Conservation (phyloP, 208 protist species). For the Crithidia bombi region DNA sequence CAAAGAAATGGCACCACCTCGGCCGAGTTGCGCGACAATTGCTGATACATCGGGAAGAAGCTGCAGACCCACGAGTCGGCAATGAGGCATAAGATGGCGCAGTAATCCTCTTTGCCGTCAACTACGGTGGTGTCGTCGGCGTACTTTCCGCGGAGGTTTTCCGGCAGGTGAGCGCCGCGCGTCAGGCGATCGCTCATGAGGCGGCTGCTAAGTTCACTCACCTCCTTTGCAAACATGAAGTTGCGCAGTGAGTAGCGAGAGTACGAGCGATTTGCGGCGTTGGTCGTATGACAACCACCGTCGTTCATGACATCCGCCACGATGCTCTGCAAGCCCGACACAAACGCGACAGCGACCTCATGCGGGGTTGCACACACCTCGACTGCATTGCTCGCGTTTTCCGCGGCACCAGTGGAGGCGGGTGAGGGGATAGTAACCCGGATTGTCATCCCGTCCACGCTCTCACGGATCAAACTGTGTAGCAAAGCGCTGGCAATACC, state of each 20-base stretch:
- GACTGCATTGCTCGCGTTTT: background rate
- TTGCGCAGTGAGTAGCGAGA: constrained; percentile 30
- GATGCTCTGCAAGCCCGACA: constrained; percentile 35
- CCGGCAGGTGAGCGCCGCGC: constrained; percentile 25
- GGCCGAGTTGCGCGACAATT: constrained; percentile 22
- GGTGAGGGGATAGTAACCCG: background rate
- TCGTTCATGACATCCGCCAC: constrained; percentile 35
- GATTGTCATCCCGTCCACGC: constrained; percentile 15
- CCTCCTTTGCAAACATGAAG: constrained; percentile 21
- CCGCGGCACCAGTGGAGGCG: background rate
- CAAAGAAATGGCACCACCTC: constrained; percentile 45
- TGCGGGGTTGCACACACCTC: constrained; percentile 19
- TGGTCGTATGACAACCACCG: constrained; percentile 25
- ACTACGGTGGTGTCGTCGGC: constrained; percentile 11
- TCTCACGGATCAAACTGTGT: constrained; percentile 27
- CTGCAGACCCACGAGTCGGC: constrained; percentile 55
- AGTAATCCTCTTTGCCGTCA: constrained; percentile 25
- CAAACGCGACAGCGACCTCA: constrained; percentile 29
- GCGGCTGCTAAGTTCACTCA: constrained; percentile 34
- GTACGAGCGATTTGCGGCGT: constrained; percentile 10
- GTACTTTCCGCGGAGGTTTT: constrained; percentile 33
- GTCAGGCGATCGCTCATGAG: constrained; percentile 39
- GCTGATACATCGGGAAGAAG: constrained; percentile 51
- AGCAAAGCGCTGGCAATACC: constrained; percentile 41
- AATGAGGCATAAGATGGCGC: constrained; percentile 20